Evolutionary conservation across 2,329 filamentous ascomycete genomes (phyloP).

Genomic region (Fusarium sp.): DNA sequence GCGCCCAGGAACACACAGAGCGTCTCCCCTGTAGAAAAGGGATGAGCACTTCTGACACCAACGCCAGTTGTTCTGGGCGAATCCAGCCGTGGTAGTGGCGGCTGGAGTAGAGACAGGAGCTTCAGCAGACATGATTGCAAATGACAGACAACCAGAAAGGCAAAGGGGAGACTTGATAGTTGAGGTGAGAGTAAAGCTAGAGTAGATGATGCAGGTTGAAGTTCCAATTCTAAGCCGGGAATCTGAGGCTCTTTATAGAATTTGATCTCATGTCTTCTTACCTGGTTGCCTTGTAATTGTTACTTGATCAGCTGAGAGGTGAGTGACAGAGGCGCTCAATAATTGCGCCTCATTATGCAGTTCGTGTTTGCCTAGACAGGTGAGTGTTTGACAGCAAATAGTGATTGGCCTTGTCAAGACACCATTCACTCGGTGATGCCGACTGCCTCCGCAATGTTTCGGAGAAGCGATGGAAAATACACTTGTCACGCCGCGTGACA

Average conservation of each 20-base stretch:
- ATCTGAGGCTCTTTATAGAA: neutral
- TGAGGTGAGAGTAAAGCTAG: neutral
- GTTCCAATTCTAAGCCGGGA: neutral
- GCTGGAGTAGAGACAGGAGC: neutral
- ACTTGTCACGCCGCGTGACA: neutral
- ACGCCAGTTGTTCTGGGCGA: neutral
- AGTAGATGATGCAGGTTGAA: neutral
- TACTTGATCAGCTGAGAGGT: neutral
- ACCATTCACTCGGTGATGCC: neutral
- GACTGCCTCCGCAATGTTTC: neutral
- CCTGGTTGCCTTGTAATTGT: neutral
- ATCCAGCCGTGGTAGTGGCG: neutral
- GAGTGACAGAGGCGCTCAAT: neutral
- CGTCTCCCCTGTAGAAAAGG: neutral
- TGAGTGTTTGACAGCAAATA: neutral
- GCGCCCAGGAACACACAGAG: neutral
- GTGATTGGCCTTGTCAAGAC: neutral
- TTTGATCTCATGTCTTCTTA: neutral
- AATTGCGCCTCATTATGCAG: neutral
- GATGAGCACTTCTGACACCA: constrained; percentile 2
- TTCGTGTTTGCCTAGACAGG: neutral
- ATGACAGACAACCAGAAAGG: neutral
- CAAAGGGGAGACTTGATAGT: neutral
- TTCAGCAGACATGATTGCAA: neutral
- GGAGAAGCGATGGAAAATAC: neutral